Evolutionary conservation across 495 filamentous ascomycete species (phyloP), one percentile per base, ranked within the genome.

Genomic region (Annulohypoxylon maeteangense): DNA sequence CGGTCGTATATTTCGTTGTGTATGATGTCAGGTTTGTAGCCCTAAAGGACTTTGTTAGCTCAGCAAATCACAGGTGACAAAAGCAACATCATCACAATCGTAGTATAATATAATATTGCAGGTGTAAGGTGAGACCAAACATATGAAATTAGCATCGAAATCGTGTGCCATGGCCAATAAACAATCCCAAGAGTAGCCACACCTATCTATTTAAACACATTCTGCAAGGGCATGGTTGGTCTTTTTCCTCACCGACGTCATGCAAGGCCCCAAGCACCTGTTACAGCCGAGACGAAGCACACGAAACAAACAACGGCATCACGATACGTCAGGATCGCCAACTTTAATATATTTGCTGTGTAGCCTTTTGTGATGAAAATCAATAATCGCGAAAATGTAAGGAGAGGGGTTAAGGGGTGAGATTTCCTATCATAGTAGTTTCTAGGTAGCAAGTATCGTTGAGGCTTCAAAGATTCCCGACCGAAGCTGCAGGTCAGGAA

Each of bases 311-410:
- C 59, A 62, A 22, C 47, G 11, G 31, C 59, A 44, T 51, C 38
- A 47, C 61, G 55, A 51, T 65, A 72, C 70, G 70, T 72, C 60
- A 68, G 60, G 70, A 72, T 68, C 65, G 48, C 44, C 60, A n/a
- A 20, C 36, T 51, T 67, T 72, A 67, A 63, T 72, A 36, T 68
- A 67, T 51, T 62, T 42, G 45, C 7, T 44, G 31, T 48, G 34
- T 34, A 34, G 10, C 36, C 23, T 53, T 63, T 6, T 44, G 16
- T 18, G 7, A 18, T 4, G 59, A 62, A 45, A 27, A 59, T 29
- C 32, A 34, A 23, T 29, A 51, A 42, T 31, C 23, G 14, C 11
- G 31, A 34, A 47, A 48, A 48, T 38, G 23, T n/a, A 57, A 40
- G 18, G 31, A 57, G 27, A 11, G 34, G 7, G 12, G 0, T 40